Base-by-base conservation (phyloP, 2,329 filamentous ascomycete species). In the Septoria petroselini region DNA sequence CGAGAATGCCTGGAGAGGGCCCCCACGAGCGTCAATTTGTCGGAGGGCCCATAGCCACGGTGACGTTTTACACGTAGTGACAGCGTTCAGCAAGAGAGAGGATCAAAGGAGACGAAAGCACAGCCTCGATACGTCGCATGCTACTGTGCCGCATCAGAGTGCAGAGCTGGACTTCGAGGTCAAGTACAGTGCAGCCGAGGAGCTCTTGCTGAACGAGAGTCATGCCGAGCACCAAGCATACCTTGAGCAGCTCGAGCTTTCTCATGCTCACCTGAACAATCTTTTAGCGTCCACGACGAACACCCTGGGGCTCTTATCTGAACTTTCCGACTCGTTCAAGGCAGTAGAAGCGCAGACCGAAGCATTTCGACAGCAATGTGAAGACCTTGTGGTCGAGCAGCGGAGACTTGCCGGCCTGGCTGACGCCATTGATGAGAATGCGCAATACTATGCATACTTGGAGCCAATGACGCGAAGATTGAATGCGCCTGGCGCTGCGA, bases 391-490 rank as follows among this genome's bases (percentile, higher is more conserved):
- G 23, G 76, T 80, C 1, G 91, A 95, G 62, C 90, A 97, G 71
- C 82, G 79, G 61, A 82, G 87, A 18, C 77, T 96, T 33, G 83
- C 88, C 54, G 80, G 78, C 58, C 78, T 98, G 34, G 89, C 90
- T 2, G 82, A 94, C 58, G 85, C 90, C 51, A 85, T 98, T 49
- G 85, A 88, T 19, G 86, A 88, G 18, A 94, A 96, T 61, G 75
- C 96, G n/a, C 84, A 91, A 65, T 96, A 95, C 70, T 98, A 98
- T 68, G 82, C 86, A 15, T 96, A 95, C 65, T 78, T 98, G 4
- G 93, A 98, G 57, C 90, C 85, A 39, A 90, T 91, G 53, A 95
- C 90, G 0, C 81, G 91, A 48, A 81, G 90, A 11, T 80, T 98
- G 50, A 97, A 97, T 73, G 91, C 91, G 0, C 91, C 93, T 0